Conservation (phyloP, 768 basidiomycete genomes). For the Russula foetens region DNA sequence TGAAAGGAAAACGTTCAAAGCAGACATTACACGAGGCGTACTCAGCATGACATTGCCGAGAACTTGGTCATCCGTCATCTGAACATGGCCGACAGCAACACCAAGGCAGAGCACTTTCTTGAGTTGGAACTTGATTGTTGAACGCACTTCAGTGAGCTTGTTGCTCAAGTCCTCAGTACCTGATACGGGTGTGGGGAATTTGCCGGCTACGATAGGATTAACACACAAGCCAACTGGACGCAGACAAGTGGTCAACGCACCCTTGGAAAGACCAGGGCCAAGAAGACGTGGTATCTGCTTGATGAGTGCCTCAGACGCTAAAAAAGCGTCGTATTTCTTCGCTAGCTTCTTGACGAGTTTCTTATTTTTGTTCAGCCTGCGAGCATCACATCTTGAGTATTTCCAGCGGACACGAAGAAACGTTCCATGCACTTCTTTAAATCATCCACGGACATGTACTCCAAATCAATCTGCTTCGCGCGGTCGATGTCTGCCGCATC, state of each 20-base stretch:
- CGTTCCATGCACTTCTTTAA: conserved; percentile 79
- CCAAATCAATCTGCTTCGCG: conserved; percentile 94
- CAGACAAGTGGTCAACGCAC: conserved; percentile 32
- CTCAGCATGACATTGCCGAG: conserved; percentile 96
- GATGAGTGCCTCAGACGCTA: conserved; percentile 94
- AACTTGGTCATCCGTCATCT: conserved; percentile 97
- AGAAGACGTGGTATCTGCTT: conserved; percentile 99
- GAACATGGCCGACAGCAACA: conserved; percentile 95
- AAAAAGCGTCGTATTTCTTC: conserved; percentile 99
- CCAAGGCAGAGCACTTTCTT: conserved; percentile 99
- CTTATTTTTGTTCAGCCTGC: conserved; percentile 98
- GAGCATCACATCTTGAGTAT: not conserved
- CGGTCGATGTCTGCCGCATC: conserved; percentile 99
- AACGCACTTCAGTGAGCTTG: conserved; percentile 93
- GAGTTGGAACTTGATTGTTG: conserved; percentile 99
- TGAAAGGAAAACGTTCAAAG: not conserved
- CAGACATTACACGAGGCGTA: conserved; percentile 30
- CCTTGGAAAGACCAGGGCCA: conserved; percentile 99
- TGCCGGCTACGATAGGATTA: conserved; percentile 59
- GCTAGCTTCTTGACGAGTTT: conserved; percentile 99
- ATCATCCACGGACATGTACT: conserved; percentile 99
- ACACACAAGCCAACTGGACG: not conserved
- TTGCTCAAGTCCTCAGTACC: conserved; percentile 82
- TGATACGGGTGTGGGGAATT: conserved; percentile 97
- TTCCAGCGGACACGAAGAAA: not conserved